Percentiles rank a stretch among this genome's conserved stretches.
phyloP scores from a whole-genome alignment of 345 rosid species.

The Populus nigra region DNA sequence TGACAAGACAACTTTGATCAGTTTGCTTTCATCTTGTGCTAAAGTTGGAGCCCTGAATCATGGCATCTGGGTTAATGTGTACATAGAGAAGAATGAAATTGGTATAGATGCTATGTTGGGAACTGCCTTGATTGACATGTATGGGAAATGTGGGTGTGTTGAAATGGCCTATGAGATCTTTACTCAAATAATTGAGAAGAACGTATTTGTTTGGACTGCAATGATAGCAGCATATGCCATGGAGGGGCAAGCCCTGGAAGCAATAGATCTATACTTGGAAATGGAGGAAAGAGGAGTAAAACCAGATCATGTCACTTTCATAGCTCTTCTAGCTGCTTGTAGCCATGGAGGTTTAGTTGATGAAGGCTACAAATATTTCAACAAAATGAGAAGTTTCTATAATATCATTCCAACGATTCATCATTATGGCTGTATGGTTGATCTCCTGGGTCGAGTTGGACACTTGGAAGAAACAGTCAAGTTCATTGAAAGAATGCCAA shows the following conservation, averaged over 20 bases:
- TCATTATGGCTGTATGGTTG: constrained; percentile 15
- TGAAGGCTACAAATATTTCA: constrained; percentile 19
- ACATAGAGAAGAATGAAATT: constrained; percentile 18
- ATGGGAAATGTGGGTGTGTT: constrained; percentile 23
- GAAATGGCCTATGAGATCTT: constrained; percentile 2
- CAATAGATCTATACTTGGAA: constrained; percentile 11
- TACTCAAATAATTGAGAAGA: background rate
- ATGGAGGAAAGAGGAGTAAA: constrained; percentile 19
- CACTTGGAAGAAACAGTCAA: constrained; percentile 11
- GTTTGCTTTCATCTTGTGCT: constrained; percentile 14
- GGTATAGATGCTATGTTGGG: constrained; percentile 7
- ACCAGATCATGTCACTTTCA: constrained; percentile 23
- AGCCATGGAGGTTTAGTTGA: constrained; percentile 29
- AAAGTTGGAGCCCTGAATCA: constrained; percentile 22
- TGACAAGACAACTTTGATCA: constrained; percentile 20
- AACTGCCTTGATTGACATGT: constrained; percentile 30
- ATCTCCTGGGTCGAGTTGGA: constrained; percentile 10
- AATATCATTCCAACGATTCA: constrained; percentile 14
- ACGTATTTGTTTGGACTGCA: constrained; percentile 10
- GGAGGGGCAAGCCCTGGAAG: constrained; percentile 7
- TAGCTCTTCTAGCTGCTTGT: constrained; percentile 27
- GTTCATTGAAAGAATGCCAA: constrained; percentile 27
- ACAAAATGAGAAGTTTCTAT: constrained; percentile 20
- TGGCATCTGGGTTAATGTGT: constrained; percentile 26
- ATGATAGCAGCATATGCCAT: constrained; percentile 5